Conservation (phyloP, 345 rosid species). For the Lepidium aucheri region DNA sequence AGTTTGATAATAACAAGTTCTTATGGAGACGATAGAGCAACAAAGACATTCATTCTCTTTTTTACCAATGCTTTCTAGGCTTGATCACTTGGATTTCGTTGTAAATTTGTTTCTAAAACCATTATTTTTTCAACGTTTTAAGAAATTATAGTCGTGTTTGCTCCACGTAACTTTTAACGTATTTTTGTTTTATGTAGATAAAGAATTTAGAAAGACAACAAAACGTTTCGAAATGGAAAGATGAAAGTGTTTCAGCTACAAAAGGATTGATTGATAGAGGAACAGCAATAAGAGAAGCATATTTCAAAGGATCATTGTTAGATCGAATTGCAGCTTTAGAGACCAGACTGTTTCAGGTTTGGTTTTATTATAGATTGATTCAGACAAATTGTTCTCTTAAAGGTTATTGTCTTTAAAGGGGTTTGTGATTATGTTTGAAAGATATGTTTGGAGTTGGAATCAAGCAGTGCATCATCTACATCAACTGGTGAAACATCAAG, state of each 20-base stretch:
- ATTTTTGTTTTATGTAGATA: slow-evolving; percentile 28
- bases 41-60: slow-evolving; percentile 34
- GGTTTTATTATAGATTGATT: not conserved
- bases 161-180: no score
- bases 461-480: slow-evolving; percentile 39
- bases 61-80: slow-evolving; percentile 49
- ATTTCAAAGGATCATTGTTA: slow-evolving; percentile 63
- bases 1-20: not conserved
- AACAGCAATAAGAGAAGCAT: slow-evolving; percentile 47
- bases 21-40: slow-evolving; percentile 43
- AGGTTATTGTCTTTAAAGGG: no score
- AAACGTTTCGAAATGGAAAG: slow-evolving; percentile 33
- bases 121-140: not conserved
- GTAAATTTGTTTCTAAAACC: slow-evolving; percentile 24
- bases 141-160: not conserved
- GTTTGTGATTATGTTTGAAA: not conserved
- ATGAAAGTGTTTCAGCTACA: not conserved
- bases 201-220: slow-evolving; percentile 56
- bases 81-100: slow-evolving; percentile 69
- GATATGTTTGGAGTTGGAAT: slow-evolving; percentile 72
- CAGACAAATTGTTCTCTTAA: not conserved
- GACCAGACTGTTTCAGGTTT: slow-evolving; percentile 59
- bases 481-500: slow-evolving; percentile 49
- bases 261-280: slow-evolving; percentile 35
- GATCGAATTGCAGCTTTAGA: slow-evolving; percentile 69